A percentile compares a stretch with the other conserved stretches of the same genome.
Conservation (phyloP, 2,329 filamentous ascomycete genomes). For the Septoria petroselini region DNA sequence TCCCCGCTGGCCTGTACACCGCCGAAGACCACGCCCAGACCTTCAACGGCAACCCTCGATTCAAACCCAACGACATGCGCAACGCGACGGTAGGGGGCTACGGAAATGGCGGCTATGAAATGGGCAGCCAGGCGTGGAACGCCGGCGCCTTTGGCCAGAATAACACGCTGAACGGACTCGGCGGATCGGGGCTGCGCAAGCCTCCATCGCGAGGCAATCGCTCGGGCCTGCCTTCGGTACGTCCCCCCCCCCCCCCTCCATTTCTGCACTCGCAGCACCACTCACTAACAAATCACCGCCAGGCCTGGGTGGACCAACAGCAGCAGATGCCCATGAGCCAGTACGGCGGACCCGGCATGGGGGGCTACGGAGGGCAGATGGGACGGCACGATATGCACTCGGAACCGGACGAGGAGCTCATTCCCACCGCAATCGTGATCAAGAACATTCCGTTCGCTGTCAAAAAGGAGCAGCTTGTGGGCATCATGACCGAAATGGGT, state of each 20-base stretch:
- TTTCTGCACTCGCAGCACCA: neutral
- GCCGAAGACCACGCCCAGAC: slow-evolving; percentile 61
- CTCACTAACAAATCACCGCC: slow-evolving; percentile 22
- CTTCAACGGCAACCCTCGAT: slow-evolving; percentile 51
- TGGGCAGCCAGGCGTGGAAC: slow-evolving; percentile 73
- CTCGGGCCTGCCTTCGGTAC: slow-evolving; percentile 69
- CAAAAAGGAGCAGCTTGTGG: slow-evolving; percentile 90
- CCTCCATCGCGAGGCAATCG: slow-evolving; percentile 54
- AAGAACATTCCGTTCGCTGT: slow-evolving; percentile 99
- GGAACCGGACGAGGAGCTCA: slow-evolving; percentile 76
- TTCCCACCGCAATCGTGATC: slow-evolving; percentile 97
- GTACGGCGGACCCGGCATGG: slow-evolving; percentile 43
- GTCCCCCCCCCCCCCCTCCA: slow-evolving; percentile 38
- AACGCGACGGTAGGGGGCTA: slow-evolving; percentile 60
- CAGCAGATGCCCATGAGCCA: slow-evolving; percentile 46
- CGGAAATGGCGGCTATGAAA: slow-evolving; percentile 65
- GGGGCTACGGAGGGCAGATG: slow-evolving; percentile 37
- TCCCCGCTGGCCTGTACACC: slow-evolving; percentile 66
- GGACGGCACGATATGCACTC: slow-evolving; percentile 47
- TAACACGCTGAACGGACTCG: slow-evolving; percentile 51
- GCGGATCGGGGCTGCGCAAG: slow-evolving; percentile 42
- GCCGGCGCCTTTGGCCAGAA: slow-evolving; percentile 68
- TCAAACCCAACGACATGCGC: slow-evolving; percentile 53
- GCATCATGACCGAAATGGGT: slow-evolving; percentile 90
- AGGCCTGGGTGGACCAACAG: slow-evolving; percentile 63